A percentile compares a stretch with the other conserved stretches of the same genome.
Conservation (phyloP, 495 filamentous ascomycete genomes). For the Penicillium lagena region DNA sequence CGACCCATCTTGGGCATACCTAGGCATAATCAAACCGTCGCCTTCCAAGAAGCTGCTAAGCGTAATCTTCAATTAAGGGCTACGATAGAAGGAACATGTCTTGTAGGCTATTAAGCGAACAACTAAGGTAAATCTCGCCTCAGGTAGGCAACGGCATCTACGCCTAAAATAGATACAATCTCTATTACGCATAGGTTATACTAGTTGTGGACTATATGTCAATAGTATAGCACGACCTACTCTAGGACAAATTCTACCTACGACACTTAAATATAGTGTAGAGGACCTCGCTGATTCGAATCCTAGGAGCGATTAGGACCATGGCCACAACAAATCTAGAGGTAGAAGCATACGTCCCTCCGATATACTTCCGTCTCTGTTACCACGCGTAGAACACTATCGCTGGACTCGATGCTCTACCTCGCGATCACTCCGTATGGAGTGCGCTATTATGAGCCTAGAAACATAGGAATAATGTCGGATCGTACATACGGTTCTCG, state of each 20-base stretch:
- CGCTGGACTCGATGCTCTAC: background rate
- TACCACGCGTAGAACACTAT: background rate
- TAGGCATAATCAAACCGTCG: background rate
- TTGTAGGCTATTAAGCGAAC: background rate
- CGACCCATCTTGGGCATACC: too few relatives aligned
- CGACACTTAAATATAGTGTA: background rate
- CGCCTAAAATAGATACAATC: background rate
- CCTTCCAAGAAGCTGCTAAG: background rate
- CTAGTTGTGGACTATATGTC: background rate
- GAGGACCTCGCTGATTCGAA: background rate
- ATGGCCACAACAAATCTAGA: background rate
- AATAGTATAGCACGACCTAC: background rate
- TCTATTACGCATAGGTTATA: background rate
- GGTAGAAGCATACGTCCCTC: background rate
- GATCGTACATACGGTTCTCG: constrained; percentile 1
- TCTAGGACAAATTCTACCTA: background rate
- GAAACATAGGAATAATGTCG: background rate
- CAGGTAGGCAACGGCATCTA: background rate
- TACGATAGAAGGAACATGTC: background rate
- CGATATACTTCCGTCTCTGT: background rate
- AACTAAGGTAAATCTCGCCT: background rate
- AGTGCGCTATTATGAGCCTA: background rate
- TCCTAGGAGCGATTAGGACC: background rate
- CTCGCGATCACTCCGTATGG: background rate
- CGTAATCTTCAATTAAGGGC: background rate